Evolutionary conservation across 2,329 filamentous ascomycete genomes (phyloP), one percentile per base, ranked within the genome.

Genomic region (Ceratocystis cubensis): DNA sequence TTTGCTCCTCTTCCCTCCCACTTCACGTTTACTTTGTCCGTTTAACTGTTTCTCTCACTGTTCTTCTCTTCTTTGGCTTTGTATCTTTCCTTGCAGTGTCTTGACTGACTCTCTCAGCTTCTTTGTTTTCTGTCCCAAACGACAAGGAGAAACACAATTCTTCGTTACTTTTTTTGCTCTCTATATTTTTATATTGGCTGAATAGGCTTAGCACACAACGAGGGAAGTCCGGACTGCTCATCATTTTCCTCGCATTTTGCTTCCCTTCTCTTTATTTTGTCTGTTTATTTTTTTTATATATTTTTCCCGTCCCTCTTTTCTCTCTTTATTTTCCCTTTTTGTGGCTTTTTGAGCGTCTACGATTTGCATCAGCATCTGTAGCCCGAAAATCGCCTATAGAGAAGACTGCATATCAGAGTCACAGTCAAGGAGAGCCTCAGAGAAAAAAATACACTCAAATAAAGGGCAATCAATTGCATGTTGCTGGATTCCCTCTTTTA

Each of bases 311-410:
- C 48, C 48, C 48, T 53, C 48, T 53, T 53, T 53, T 53, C 48
- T 53, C 22, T 25, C 25, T 15, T 53, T 17, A 28, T 28, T 53
- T 53, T 53, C 22, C 22, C 20, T 28, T 53, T 53, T 15, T 6
- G 48, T 20, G n/a, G 7, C 22, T 13, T 50, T 50, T 20, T 25
- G 46, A 17, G 5, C 53, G 22, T 10, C 25, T 28, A 30, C 53
- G 53, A 33, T 57, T 37, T 59, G 30, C 28, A 37, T 37, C 56
- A 59, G 28, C 17, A 37, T 59, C 56, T 59, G 56, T 59, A 59
- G 56, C 56, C 56, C 30, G 3, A n/a, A 59, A 37, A 59, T 59
- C 30, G 25, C 15, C 56, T 10, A n/a, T n/a, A 59, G 33, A 59
- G 28, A 59, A 59, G 8, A 41, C 37, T n/a, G 15, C 25, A 28